These are phyloP conservation scores for Suhomyces terraborum DNA, from an alignment of 1,139 yeast genomes.

Conservation along the genomic window DNA sequence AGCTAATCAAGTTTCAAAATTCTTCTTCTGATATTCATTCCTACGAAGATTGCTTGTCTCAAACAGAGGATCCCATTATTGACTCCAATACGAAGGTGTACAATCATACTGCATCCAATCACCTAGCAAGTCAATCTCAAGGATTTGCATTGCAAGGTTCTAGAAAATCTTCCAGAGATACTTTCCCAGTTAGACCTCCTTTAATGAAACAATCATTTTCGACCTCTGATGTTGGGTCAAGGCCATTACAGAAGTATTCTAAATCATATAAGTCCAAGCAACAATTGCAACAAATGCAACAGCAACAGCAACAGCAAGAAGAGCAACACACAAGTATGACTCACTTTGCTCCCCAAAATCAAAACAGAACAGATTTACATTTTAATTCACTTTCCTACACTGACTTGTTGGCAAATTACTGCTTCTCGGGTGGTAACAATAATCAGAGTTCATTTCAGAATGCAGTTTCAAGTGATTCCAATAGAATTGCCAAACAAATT, in stretches of 20 bases:
- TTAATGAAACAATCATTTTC: slow-evolving; percentile 29
- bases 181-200: slow-evolving; percentile 31
- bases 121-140: not conserved
- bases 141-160: not conserved
- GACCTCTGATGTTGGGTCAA: slow-evolving; percentile 26
- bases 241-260: slow-evolving; percentile 22
- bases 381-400: slow-evolving; percentile 33
- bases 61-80: not conserved
- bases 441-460: not conserved
- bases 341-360: too few species aligned
- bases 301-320: not conserved
- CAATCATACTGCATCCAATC: not conserved
- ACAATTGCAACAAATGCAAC: slow-evolving; percentile 9
- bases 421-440: slow-evolving; percentile 32
- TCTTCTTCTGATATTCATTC: slow-evolving; percentile 13
- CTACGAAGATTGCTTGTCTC: slow-evolving; percentile 5
- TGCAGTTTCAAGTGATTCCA: slow-evolving; percentile 6
- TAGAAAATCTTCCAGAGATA: too few species aligned
- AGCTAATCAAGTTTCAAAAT: slow-evolving; percentile 18
- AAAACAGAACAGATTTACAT: slow-evolving; percentile 9
- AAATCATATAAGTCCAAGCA: slow-evolving; percentile 23
- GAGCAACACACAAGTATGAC: too few species aligned
- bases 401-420: slow-evolving; percentile 35
- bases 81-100: not conserved
- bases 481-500: slow-evolving; percentile 8